Percentiles rank a stretch among this genome's conserved stretches.
phyloP scores from a whole-genome alignment of 1,139 yeast species.

The Taphrina flavorubra region DNA sequence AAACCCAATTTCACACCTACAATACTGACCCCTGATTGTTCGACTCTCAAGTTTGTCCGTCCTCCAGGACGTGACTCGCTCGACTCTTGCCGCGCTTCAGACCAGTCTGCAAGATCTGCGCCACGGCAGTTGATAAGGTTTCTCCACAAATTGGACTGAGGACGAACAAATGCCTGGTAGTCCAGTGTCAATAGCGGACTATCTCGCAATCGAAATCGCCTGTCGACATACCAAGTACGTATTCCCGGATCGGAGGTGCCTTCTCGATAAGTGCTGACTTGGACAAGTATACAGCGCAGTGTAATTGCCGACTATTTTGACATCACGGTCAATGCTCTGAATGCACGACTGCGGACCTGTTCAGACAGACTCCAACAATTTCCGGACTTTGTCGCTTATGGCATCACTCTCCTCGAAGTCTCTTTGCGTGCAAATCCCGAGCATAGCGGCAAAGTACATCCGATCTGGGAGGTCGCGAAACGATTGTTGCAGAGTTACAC shows the following conservation, averaged over 20 bases:
- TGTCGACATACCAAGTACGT: conserved; percentile 34
- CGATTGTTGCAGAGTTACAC: conserved; percentile 21
- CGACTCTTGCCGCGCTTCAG: too few species aligned
- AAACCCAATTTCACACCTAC: background rate
- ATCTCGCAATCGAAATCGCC: conserved; percentile 37
- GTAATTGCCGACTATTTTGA: conserved; percentile 28
- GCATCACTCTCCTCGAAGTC: conserved; percentile 8
- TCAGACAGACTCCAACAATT: conserved; percentile 24
- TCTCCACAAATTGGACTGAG: conserved; percentile 2
- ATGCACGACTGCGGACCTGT: conserved; percentile 34
- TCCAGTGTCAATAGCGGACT: conserved; percentile 37
- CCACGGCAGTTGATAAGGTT: conserved; percentile 5
- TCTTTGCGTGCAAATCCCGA: conserved; percentile 8
- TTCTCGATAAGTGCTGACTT: background rate
- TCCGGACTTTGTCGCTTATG: conserved; percentile 23
- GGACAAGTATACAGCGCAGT: conserved; percentile 24
- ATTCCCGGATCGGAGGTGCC: background rate
- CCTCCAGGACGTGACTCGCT: too few species aligned
- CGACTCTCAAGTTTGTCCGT: background rate
- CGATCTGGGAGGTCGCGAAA: conserved; percentile 22
- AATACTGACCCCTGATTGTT: background rate
- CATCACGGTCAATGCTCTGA: conserved; percentile 32
- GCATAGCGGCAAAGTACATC: conserved; percentile 13
- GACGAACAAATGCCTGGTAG: conserved; percentile 32
- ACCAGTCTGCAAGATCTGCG: background rate